Evolutionary conservation across 257 asterid genomes (phyloP), one percentile per base, ranked within the genome.

Genomic region (Petunia axillaris): DNA sequence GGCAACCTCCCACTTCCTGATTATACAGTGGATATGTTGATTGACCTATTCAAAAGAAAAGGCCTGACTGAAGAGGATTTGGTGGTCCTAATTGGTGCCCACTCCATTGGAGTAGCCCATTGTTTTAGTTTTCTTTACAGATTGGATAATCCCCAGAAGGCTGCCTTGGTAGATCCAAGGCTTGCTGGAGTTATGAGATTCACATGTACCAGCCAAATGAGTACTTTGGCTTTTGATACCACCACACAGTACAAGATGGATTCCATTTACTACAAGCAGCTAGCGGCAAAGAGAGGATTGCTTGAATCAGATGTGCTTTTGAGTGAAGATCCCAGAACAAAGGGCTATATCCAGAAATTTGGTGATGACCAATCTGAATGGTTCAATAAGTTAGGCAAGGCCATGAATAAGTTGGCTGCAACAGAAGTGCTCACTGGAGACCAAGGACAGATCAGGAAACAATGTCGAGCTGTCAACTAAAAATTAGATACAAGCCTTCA

Each of bases 81-180:
- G 57, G 89, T 87, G 13, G 81, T 89, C 36, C 91, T 91, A 9
- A 71, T 75, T 2, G 95, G 97, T 35, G 91, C 94, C 5, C 97
- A 91, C 64, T 92, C 94, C 73, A 78, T 88, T 10, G 94, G 97
- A 5, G 82, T 65, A 3, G 88, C 94, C 6, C 97, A 91, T 75
- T 92, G 95, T 63, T 79, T 58, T 36, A 10, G 79, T 7, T 87
- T 91, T 11, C 50, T 64, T 13, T 79, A 44, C 25, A 63, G 93
- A 79, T 76, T 89, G 57, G 82, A 43, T 15, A 79, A 86, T 50
- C 81, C 64, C 0, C 54, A 1, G 39, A 92, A 85, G 83, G 36
- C 78, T 2, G 81, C 64, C 66, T 86, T 81, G 6, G 88, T 92
- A 1, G 91, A 87, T 41, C 88, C 76, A 0, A 86, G 86, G 2